Conservation (phyloP, 371 early-diverging fungal genomes). For the Dichotomocladium elegans region DNA sequence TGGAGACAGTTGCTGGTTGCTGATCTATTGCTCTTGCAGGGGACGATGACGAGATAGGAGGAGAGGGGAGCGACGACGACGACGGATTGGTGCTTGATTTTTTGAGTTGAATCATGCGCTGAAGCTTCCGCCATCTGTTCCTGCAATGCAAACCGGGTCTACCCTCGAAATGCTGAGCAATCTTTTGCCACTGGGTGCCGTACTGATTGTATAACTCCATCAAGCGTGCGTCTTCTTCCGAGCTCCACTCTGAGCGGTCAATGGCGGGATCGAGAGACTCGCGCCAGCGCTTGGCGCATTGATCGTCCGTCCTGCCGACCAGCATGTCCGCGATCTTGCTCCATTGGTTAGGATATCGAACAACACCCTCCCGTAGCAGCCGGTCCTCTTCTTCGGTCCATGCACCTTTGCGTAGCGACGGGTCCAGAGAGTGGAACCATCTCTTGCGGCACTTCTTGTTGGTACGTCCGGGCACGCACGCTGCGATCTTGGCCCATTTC, state of each 20-base stretch:
- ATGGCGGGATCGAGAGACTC: slow-evolving; percentile 77
- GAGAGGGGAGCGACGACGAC: neutral
- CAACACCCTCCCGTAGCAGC: slow-evolving; percentile 62
- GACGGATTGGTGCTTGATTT: slow-evolving; percentile 23
- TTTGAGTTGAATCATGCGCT: slow-evolving; percentile 59
- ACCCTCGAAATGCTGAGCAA: slow-evolving; percentile 72
- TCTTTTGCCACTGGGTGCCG: slow-evolving; percentile 82
- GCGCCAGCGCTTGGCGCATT: slow-evolving; percentile 80
- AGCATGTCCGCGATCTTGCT: slow-evolving; percentile 75
- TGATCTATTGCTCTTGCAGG: no score
- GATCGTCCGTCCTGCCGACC: slow-evolving; percentile 76
- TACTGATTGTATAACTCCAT: slow-evolving; percentile 60
- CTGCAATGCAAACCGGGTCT: slow-evolving; percentile 78
- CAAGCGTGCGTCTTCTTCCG: slow-evolving; percentile 67
- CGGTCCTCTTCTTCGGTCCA: slow-evolving; percentile 80
- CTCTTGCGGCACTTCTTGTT: slow-evolving; percentile 79
- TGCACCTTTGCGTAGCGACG: slow-evolving; percentile 69
- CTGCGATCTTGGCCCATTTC: slow-evolving; percentile 79
- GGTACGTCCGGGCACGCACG: slow-evolving; percentile 74
- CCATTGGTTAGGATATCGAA: slow-evolving; percentile 69
- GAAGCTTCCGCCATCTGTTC: slow-evolving; percentile 77
- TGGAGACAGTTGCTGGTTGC: no score
- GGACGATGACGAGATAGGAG: neutral
- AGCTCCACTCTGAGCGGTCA: slow-evolving; percentile 72
- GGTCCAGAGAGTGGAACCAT: slow-evolving; percentile 81